A percentile compares a stretch with the other conserved stretches of the same genome.
Evolutionary conservation across 2,329 filamentous ascomycete species (phyloP).

Genomic region (Xylaria sp.): DNA sequence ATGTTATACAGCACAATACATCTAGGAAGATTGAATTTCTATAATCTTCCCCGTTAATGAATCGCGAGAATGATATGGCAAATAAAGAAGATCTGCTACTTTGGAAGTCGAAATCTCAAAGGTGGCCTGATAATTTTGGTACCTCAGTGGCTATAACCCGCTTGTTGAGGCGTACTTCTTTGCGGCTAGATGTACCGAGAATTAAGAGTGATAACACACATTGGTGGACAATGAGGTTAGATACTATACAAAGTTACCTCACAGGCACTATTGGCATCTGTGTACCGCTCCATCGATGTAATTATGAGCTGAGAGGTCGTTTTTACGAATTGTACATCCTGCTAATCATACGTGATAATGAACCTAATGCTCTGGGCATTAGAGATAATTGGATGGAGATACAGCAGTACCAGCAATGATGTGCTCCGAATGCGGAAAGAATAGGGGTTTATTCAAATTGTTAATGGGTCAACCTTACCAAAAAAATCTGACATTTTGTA

Average conservation of each 20-base stretch:
- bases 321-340: neutral
- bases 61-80: neutral
- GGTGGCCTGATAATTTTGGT: conserved; percentile 5
- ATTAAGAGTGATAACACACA: neutral
- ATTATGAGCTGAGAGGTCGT: neutral
- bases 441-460: conserved; percentile 18
- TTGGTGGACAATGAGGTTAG: neutral
- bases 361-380: neutral
- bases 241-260: neutral
- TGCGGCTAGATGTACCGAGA: conserved; percentile 8
- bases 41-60: neutral
- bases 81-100: neutral
- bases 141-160: neutral
- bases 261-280: neutral
- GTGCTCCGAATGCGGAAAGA: conserved; percentile 8
- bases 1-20: too few species aligned
- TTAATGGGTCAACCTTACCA: conserved; percentile 1
- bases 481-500: neutral
- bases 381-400: neutral
- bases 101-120: neutral
- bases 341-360: neutral
- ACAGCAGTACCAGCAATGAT: conserved; percentile 2
- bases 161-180: conserved; percentile 2
- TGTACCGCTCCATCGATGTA: neutral
- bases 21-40: neutral